Percentiles rank a stretch among this genome's conserved stretches.
Evolutionary conservation across 176 grass and related monocot genomes (phyloP).

Genomic region (Oryza australiensis): DNA sequence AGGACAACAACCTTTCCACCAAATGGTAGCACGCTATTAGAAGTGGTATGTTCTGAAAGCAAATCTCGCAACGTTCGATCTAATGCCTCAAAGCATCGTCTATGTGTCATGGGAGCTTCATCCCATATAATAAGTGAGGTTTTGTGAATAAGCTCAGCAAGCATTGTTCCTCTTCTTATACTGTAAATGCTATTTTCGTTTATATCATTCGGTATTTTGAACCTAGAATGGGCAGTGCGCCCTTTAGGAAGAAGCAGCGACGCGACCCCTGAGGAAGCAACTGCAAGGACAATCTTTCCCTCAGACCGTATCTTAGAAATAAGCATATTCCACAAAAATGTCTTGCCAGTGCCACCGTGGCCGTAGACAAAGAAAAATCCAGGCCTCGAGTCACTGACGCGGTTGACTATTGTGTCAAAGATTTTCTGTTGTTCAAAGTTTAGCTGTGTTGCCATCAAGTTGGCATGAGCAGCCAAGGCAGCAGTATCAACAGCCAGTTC

Average conservation of each 20-base stretch:
- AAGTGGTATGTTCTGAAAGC: no score
- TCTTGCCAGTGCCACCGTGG: constrained; percentile 9
- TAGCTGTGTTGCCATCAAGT: no score
- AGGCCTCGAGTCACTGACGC: background rate
- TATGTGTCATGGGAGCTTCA: no score
- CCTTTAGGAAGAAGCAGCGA: background rate
- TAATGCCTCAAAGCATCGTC: no score
- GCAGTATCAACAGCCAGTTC: no score
- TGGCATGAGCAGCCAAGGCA: no score
- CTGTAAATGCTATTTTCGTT: background rate
- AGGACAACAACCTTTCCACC: no score
- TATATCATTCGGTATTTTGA: constrained; percentile 22
- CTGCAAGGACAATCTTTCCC: background rate
- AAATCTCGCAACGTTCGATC: no score
- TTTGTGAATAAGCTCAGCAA: background rate
- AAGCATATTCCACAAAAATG: constrained; percentile 2
- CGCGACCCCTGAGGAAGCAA: background rate
- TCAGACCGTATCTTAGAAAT: background rate
- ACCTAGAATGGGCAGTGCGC: background rate
- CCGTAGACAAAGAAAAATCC: no score
- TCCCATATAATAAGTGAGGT: no score
- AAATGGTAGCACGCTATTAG: no score
- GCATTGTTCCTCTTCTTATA: background rate
- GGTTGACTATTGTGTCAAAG: background rate
- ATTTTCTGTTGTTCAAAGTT: background rate